Evolutionary conservation across 2,329 filamentous ascomycete species (phyloP), one percentile per base, ranked within the genome.

Genomic region (Ophiocordyceps australis): DNA sequence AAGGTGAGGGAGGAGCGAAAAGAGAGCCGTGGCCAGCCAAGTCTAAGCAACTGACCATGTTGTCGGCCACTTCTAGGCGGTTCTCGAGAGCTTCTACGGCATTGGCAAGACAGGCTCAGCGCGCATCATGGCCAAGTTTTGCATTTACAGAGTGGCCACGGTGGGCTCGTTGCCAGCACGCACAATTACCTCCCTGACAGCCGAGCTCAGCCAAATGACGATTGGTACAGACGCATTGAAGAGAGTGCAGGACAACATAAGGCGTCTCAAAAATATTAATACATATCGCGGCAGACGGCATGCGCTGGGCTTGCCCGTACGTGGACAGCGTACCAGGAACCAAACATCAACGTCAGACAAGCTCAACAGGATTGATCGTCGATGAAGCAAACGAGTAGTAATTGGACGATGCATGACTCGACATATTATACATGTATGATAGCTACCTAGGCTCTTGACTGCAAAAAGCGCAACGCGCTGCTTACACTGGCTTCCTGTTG

Each of bases 261-360:
- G 63, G 46, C 62, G 86, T 31, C 43, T 98, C 49, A 80, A 78
- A 47, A 85, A 94, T 41, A 94, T 93, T 59, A 85, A 85, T 25
- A 74, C 76, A 4, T 92, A 92, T 46, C 63, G 89, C 27, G 89
- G 89, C 36, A 74, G 79, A 49, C 62, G 89, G 37, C 89, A 98
- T 59, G 86, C 86, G 30, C 85, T 95, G 76, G 71, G 75, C 32
- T 54, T 95, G 55, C 89, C 89, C 4, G 86, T 89, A 28, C 68
- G 89, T 38, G 89, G 89, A 38, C 89, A 98, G 56, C 70, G 65
- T 40, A 95, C 89, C 31, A 74, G 80, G 46, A 80, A 60, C 46
- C 86, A 77, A 50, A 74, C 62, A 35, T 45, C 54, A 34, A 73
- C 59, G 15, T 59, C 70, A 24, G 65, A 57, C 47, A 74, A 63